Base-by-base conservation (phyloP, 495 filamentous ascomycete species). In the Hypoxylon intermedium region DNA sequence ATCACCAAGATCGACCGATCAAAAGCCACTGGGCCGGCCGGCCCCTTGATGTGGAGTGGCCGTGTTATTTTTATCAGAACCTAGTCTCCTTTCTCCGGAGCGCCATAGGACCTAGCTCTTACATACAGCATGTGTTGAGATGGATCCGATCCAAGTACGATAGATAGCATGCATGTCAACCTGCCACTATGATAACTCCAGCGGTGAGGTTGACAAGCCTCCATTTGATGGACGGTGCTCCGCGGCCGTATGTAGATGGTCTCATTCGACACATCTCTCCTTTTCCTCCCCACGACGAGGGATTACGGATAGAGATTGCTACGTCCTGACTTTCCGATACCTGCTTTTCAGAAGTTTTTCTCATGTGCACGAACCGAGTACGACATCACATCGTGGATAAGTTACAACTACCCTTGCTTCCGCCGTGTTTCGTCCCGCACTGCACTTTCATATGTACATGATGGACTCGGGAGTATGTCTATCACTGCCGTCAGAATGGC, bases 151-250 rank as follows among this genome's bases (percentile, higher is more conserved):
- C 62, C 62, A 36, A 53, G 55, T 26, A 51, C 46, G 51, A 57
- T 53, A 65, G 61, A 65, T 65, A 65, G 41, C 62, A 57, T 65
- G 62, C 62, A 65, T 65, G 56, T 56, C 62, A 60, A 65, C 62
- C 60, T 63, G 42, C 52, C 60, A 47, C 60, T 53, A 58, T n/a
- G n/a, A n/a, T n/a, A n/a, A n/a, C 24, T 57, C 42, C 56, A 60
- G 56, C 62, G 55, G 62, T 65, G 52, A 65, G 62, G 56, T 60
- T 49, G 56, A 51, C 37, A 60, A 47, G 33, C 45, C 40, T 60
- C 56, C 31, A 55, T 47, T 51, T 41, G 52, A 48, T 63, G 51
- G 21, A 51, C 55, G 50, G 30, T 40, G 30, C 30, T 55, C 23
- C 58, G 24, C 41, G 33, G 40, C 50, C 44, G 41, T 2, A 33